Percentiles rank a stretch among this genome's conserved stretches.
Conservation (phyloP, 2,329 filamentous ascomycete species). For the Dryadomyces sulphureus region DNA sequence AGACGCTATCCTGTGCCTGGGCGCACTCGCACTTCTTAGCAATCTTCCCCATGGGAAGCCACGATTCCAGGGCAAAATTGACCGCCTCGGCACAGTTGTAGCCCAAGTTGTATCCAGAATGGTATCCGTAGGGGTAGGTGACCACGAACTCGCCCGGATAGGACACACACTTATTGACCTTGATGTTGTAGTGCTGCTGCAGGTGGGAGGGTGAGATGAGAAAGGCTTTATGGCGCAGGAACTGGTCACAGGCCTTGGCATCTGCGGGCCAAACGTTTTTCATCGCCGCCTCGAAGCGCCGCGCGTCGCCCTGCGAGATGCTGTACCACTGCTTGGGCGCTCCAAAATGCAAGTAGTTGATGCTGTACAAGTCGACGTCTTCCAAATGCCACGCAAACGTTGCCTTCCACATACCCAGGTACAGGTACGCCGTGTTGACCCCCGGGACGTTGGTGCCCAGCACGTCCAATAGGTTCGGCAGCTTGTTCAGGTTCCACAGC, state of each 20-base stretch:
- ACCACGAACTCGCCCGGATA: conserved; percentile 97
- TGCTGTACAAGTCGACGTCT: conserved; percentile 97
- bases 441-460: conserved; percentile 91
- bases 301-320: conserved; percentile 88
- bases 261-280: conserved; percentile 88
- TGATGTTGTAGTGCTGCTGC: conserved; percentile 80
- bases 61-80: conserved; percentile 91
- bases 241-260: conserved; percentile 90
- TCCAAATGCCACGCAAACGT: conserved; percentile 99
- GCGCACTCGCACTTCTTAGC: conserved; percentile 96
- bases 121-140: conserved; percentile 95
- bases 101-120: conserved; percentile 93
- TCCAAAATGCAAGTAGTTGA: conserved; percentile 98
- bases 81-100: conserved; percentile 99
- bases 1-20: conserved; percentile 89
- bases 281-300: conserved; percentile 90
- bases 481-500: conserved; percentile 85
- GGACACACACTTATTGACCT: conserved; percentile 88
- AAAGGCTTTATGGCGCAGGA: conserved; percentile 94
- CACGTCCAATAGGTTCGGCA: conserved; percentile 86
- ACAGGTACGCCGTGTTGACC: conserved; percentile 95
- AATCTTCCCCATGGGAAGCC: conserved; percentile 88
- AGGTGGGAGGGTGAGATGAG: conserved; percentile 84
- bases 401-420: conserved; percentile 98
- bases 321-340: conserved; percentile 99